Evolutionary conservation across 805 yeast genomes (phyloP), one percentile per base, ranked within the genome.

Genomic region (Starmerella powellii): DNA sequence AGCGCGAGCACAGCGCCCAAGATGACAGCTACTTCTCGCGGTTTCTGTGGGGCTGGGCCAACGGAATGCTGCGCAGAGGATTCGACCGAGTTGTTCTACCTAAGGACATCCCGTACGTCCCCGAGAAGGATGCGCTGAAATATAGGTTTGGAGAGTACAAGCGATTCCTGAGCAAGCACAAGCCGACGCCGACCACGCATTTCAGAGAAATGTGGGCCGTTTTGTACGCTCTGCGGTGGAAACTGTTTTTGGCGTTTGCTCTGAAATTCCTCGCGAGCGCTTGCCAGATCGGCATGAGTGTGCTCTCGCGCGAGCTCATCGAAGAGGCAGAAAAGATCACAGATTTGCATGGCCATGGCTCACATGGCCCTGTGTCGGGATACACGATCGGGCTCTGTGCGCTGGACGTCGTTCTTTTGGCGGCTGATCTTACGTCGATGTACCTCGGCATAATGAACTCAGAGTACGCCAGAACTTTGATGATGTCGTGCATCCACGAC

Each of bases 401-500:
- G 1, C 62, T 86, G 59, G 71, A 80, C 50, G 50, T 72, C 16
- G 23, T 66, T 1, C 58, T 66, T 40, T 72, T 77, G 34, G 31
- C 72, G 6, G 49, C 63, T 34, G 64, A 76, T 40, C 76, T 82
- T 41, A 78, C 75, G 50, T 74, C 69, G 47, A 79, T 81, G 58
- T 76, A 77, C 52, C 63, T 63, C 29, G 63, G 81, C 6, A 67
- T 73, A 60, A 60, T 74, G 49, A 69, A 73, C 13, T 94, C 94
- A 49, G 80, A 79, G 17, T 75, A 76, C 56, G 73, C 72, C 2
- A 76, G 82, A 55, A 77, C 85, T 0, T 71, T 80, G 1, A 61
- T 84, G 46, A 80, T 83, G 13, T 79, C 79, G 47, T 75, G 78
- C 12, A 66, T 83, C 18, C 67, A 81, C 46, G 73, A 72, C 42